Base-by-base conservation (phyloP, 164 flowering plant genomes). In the Stephania yunnanensis region DNA sequence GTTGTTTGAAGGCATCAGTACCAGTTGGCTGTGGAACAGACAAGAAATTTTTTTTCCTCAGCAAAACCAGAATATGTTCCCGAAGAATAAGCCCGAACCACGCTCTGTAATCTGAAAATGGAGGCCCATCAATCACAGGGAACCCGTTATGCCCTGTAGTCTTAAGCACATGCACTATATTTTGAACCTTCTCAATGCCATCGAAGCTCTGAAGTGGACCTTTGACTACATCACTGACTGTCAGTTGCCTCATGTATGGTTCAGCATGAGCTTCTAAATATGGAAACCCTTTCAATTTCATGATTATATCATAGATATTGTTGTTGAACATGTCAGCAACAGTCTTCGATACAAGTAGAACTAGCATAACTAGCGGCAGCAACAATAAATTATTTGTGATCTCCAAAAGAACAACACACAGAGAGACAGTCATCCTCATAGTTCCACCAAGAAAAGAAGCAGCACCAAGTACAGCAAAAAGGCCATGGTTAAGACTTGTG, bases 371-470 rank as follows among this genome's bases (percentile, higher is more conserved):
- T 36, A 95, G 75, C 1, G 99, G 99, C 11, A 95, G 86, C 81
- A 95, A 74, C 25, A 93, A 73, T 11, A 95, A 84, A 74, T 95
- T 89, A 77, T 95, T 89, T 12, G 99, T 95, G 73, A 95, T 71
- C 80, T 95, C 97, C 44, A 94, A 80, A 63, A 94, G 79, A 66
- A 94, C 87, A 9, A 94, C 93, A 79, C 97, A 91, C 68, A 89
- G 76, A 19, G 98, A 94, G 36, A 94, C 97, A 7, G 98, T 94
- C 84, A 80, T 85, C 81, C 98, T 87, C 97, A 92, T 94, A 25
- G 98, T 75, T 72, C 98, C 98, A 71, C 93, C 98, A 44, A 94
- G 95, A 82, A 94, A 73, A 13, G 98, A 87, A 80, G 98, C 94
- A 74, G 97, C 83, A 17, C 98, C 98, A 4, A 94, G 85, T n/a